These are phyloP conservation scores for Coprinopsis strossmayeri DNA, from an alignment of 768 basidiomycete species.

Conservation along the genomic window DNA sequence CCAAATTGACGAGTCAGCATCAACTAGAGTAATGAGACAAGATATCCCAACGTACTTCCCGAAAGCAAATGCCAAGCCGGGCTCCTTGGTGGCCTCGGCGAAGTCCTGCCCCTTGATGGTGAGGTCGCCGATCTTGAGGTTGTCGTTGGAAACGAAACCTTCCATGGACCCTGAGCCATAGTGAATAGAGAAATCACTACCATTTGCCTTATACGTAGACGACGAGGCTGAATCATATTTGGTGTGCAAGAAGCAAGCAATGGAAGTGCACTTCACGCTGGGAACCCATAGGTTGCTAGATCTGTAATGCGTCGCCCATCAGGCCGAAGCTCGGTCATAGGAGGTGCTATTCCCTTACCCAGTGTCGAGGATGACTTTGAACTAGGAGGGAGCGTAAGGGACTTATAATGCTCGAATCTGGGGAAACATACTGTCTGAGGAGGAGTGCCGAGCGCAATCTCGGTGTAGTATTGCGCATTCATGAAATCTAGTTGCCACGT, in stretches of 20 bases:
- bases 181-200: conserved; percentile 80
- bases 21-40: not conserved
- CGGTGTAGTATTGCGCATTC: conserved; percentile 96
- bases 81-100: conserved; percentile 93
- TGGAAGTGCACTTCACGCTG: conserved; percentile 71
- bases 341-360: conserved; percentile 41
- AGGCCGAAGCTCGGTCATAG: conserved; percentile 6
- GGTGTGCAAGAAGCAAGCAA: conserved; percentile 89
- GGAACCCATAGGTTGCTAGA: conserved; percentile 96
- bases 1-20: not conserved
- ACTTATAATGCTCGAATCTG: not conserved
- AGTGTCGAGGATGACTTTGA: conserved; percentile 95
- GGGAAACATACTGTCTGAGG: conserved; percentile 59
- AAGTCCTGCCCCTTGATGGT: conserved; percentile 73
- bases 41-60: conserved; percentile 59
- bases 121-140: conserved; percentile 77
- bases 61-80: conserved; percentile 95
- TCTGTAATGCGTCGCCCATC: conserved; percentile 26
- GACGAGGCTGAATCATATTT: conserved; percentile 85
- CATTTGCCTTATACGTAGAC: conserved; percentile 85
- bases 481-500: conserved; percentile 65
- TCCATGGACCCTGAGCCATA: conserved; percentile 98
- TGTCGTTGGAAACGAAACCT: conserved; percentile 88
- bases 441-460: conserved; percentile 79
- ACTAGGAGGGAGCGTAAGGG: conserved; percentile 32